Conservation (phyloP, 345 rosid species). For the Raphanus sativus region DNA sequence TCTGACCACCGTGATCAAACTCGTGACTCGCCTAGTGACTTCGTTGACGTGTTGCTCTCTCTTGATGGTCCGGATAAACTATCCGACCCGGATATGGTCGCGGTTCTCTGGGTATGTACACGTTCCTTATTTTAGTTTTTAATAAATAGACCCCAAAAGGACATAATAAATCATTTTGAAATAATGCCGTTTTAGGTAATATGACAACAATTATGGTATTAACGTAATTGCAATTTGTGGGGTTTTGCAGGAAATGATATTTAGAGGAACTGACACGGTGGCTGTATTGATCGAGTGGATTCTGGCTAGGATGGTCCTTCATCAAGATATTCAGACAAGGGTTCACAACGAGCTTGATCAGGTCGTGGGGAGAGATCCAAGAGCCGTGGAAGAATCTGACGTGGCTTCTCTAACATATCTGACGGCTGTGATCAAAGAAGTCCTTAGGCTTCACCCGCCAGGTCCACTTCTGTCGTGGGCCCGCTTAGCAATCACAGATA, state of each 20-base stretch:
- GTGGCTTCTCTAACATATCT: conserved; percentile 54
- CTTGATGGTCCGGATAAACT: conserved; percentile 55
- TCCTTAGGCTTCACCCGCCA: conserved; percentile 82
- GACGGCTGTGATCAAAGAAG: conserved; percentile 72
- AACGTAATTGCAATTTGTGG: neutral
- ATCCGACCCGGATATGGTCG: conserved; percentile 61
- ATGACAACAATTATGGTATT: neutral
- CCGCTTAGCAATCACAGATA: conserved; percentile 68
- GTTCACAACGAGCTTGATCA: conserved; percentile 68
- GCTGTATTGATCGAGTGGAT: conserved; percentile 92
- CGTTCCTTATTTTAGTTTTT: conserved; percentile 8
- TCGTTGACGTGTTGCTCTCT: conserved; percentile 68
- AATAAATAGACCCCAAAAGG: neutral
- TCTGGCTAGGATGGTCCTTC: conserved; percentile 75
- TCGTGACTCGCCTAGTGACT: conserved; percentile 45
- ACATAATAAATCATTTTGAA: neutral
- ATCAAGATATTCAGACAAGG: conserved; percentile 58
- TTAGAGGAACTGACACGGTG: conserved; percentile 85
- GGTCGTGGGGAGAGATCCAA: conserved; percentile 60
- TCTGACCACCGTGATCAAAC: conserved; percentile 47
- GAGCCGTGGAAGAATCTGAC: conserved; percentile 59
- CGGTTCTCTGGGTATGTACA: conserved; percentile 74
- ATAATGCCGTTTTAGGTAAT: conserved; percentile 16
- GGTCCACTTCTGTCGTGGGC: conserved; percentile 95
- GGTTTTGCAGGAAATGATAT: conserved; percentile 71